Evolutionary conservation across 805 yeast genomes (phyloP), one percentile per base, ranked within the genome.

Genomic region (Brettanomyces naardenensis): DNA sequence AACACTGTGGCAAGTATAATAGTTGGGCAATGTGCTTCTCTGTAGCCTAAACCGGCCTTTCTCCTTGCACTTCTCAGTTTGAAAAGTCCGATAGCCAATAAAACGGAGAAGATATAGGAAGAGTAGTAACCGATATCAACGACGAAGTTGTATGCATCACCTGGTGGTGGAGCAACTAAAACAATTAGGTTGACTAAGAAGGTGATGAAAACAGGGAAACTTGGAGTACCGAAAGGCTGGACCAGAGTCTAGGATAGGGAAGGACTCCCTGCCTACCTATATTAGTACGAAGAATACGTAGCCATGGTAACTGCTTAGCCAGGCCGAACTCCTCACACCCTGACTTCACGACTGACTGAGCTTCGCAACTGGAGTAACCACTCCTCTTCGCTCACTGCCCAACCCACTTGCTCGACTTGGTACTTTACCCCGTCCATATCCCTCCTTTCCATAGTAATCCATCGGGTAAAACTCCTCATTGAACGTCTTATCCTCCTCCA

Each of bases 381-480:
- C n/a, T n/a, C n/a, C n/a, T n/a, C n/a, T n/a, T n/a, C n/a, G n/a
- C n/a, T n/a, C n/a, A n/a, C n/a, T n/a, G n/a, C n/a, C n/a, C n/a
- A n/a, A n/a, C n/a, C n/a, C n/a, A n/a, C n/a, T n/a, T n/a, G n/a
- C n/a, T n/a, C n/a, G n/a, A n/a, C n/a, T n/a, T 21, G 96, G 96
- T 7, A 69, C 54, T 47, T 75, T 67, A 5, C 96, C 97, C 46
- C 97, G 70, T 9, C 97, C 97, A 52, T 88, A 89, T 1, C 98
- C 97, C 36, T 87, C 84, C 48, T 73, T 73, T 6, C 81, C 78
- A 54, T 92, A 92, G 56, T 90, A 92, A 56, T 92, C 97, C 98
- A 92, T 92, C 7, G 97, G 97, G 54, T 92, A 92, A 40, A 69
- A 78, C 1, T 66, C 66, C 29, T 71, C 72, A 33, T 59, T 64